A percentile compares a stretch with the other conserved stretches of the same genome.
phyloP scores from a whole-genome alignment of 2,329 filamentous ascomycete genomes.

The Xylariaceae sp. region DNA sequence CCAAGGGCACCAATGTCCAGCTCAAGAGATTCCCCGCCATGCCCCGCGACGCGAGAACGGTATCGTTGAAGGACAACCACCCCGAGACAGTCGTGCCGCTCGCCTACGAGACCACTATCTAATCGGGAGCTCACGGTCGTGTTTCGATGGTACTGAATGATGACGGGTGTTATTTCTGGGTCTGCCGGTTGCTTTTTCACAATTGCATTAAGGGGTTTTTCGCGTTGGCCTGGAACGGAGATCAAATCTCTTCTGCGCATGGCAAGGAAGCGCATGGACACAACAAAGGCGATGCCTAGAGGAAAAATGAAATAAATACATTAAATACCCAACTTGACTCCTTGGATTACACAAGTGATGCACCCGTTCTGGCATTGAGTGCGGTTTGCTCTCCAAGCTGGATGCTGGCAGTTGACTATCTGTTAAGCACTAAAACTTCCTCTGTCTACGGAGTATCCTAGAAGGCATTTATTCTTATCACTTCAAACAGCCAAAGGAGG shows the following conservation, averaged over 20 bases:
- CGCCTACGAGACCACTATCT: conserved; percentile 98
- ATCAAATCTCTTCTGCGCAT: conserved; percentile 26
- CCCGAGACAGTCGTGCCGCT: conserved; percentile 90
- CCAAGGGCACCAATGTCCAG: conserved; percentile 78
- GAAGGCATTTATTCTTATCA: too few relatives aligned
- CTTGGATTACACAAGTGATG: neutral
- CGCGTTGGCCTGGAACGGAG: conserved; percentile 25
- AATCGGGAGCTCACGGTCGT: conserved; percentile 38
- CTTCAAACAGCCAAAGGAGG: too few relatives aligned
- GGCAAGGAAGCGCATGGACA: conserved; percentile 20
- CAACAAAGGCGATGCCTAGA: conserved; percentile 24
- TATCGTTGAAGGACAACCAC: conserved; percentile 76
- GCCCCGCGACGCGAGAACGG: conserved; percentile 76
- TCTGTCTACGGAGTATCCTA: too few relatives aligned
- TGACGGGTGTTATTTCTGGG: conserved; percentile 26
- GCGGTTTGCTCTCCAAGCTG: neutral
- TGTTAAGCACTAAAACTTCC: neutral
- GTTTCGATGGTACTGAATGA: conserved; percentile 8
- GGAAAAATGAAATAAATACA: conserved; percentile 27
- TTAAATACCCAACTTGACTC: conserved; percentile 18
- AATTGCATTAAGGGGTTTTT: conserved; percentile 30
- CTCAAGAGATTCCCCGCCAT: conserved; percentile 84
- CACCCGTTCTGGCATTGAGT: neutral
- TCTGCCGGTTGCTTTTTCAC: conserved; percentile 31
- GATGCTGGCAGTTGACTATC: neutral